Percentiles rank a stretch among this genome's conserved stretches.
These are phyloP conservation scores for Fusarium newnesense DNA, from an alignment of 2,329 filamentous ascomycete species.

Conservation along the genomic window DNA sequence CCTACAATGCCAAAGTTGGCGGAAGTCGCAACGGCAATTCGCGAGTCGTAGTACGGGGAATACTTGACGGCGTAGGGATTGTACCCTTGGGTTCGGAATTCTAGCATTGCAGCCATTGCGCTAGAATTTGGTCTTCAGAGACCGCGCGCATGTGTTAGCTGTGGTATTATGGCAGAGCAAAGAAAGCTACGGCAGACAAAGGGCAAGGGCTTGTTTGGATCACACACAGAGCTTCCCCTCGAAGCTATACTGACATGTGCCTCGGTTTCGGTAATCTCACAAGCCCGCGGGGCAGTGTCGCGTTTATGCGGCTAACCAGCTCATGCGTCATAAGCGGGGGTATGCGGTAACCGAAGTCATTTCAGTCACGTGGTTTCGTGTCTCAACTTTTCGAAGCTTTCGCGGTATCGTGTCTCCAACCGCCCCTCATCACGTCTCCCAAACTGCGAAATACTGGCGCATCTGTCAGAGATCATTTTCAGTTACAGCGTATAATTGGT, in stretches of 20 bases:
- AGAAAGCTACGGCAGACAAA: slow-evolving; percentile 18
- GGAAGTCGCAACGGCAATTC: slow-evolving; percentile 88
- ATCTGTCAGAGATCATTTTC: neutral
- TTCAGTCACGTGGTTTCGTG: slow-evolving; percentile 45
- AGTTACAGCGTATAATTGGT: neutral
- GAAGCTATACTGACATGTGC: slow-evolving; percentile 47
- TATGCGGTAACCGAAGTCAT: slow-evolving; percentile 30
- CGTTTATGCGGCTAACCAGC: slow-evolving; percentile 31
- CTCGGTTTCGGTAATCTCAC: slow-evolving; percentile 50
- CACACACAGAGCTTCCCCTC: slow-evolving; percentile 2
- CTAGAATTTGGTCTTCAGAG: slow-evolving; percentile 9
- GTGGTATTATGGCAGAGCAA: slow-evolving; percentile 22
- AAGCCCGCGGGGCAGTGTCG: slow-evolving; percentile 37
- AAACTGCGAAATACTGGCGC: neutral
- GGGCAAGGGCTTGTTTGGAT: neutral
- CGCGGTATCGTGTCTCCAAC: slow-evolving; percentile 5
- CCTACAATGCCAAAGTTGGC: slow-evolving; percentile 97
- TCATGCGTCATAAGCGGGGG: slow-evolving; percentile 20
- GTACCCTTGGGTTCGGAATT: slow-evolving; percentile 92
- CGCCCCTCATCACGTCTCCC: neutral
- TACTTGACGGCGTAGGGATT: slow-evolving; percentile 98
- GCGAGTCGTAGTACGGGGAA: slow-evolving; percentile 96
- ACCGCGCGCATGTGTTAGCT: slow-evolving; percentile 33
- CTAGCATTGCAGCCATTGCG: slow-evolving; percentile 77
- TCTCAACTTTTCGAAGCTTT: neutral